A percentile compares a stretch with the other conserved stretches of the same genome.
Evolutionary conservation across 805 yeast species (phyloP).

Genomic region (Barnettozyma vustinii): DNA sequence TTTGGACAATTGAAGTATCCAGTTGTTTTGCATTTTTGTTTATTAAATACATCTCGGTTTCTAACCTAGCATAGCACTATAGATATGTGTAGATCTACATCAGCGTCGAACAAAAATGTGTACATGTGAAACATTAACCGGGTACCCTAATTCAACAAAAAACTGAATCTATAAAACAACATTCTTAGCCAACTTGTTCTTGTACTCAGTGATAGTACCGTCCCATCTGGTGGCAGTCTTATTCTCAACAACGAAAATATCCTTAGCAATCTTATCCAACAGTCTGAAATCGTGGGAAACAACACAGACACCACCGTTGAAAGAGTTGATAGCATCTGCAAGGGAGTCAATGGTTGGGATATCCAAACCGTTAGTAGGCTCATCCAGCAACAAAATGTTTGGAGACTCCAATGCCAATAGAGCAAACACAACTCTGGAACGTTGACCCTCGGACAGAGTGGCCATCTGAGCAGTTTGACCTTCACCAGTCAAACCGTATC

Average conservation of each 20-base stretch:
- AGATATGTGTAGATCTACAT: neutral
- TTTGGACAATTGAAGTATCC: neutral
- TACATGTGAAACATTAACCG: neutral
- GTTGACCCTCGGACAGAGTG: constrained; percentile 97
- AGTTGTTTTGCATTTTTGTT: neutral
- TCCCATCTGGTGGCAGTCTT: constrained; percentile 97
- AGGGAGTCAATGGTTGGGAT: constrained; percentile 96
- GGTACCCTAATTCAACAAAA: neutral
- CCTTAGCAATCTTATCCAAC: constrained; percentile 95
- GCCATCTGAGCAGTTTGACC: constrained; percentile 99
- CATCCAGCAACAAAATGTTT: constrained; percentile 91
- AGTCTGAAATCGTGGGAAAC: constrained; percentile 99
- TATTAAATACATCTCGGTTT: too few relatives aligned
- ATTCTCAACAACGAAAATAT: constrained; percentile 93
- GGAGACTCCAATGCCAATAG: constrained; percentile 92
- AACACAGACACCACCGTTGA: constrained; percentile 97
- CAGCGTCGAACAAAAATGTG: neutral
- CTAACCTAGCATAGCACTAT: too few relatives aligned
- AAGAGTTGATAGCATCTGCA: constrained; percentile 91
- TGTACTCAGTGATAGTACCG: constrained; percentile 83
- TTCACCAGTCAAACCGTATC: constrained; percentile 98
- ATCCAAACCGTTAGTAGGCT: constrained; percentile 99
- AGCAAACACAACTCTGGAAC: constrained; percentile 98
- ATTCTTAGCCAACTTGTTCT: constrained; percentile 88
- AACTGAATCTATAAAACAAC: constrained; percentile 55